These are phyloP conservation scores for Pseudogymnoascus sp. DNA, from an alignment of 2,329 filamentous ascomycete genomes.

Conservation along the genomic window DNA sequence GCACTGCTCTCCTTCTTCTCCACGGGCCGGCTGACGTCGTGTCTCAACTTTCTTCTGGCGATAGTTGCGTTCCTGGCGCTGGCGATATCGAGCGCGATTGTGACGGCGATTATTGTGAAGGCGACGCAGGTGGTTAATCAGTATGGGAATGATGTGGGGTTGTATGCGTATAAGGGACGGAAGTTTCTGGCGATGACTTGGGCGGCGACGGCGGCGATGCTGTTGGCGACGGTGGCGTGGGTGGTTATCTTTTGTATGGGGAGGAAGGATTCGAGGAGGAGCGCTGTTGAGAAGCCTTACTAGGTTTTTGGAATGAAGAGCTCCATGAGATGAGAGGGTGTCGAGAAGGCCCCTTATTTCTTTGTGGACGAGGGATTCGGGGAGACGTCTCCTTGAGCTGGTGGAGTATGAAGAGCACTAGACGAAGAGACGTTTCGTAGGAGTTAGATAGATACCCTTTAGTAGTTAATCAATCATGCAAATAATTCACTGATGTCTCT, in stretches of 20 bases:
- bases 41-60: neutral
- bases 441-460: constrained; percentile 5
- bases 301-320: neutral
- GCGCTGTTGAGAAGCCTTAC: neutral
- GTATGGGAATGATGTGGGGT: constrained; percentile 25
- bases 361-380: neutral
- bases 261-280: constrained; percentile 14
- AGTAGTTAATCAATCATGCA: neutral
- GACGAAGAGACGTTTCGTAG: neutral
- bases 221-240: constrained; percentile 27
- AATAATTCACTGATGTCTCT: neutral
- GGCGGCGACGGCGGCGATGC: constrained; percentile 42
- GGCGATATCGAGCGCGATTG: constrained; percentile 67
- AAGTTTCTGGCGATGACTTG: constrained; percentile 54
- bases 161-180: constrained; percentile 35
- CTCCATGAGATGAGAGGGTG: no score
- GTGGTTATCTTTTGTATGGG: constrained; percentile 24
- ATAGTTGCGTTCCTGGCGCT: constrained; percentile 42
- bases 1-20: constrained; percentile 38
- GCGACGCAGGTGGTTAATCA: constrained; percentile 40
- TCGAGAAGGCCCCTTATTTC: neutral
- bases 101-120: constrained; percentile 53
- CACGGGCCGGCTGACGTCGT: constrained; percentile 27
- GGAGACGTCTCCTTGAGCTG: neutral
- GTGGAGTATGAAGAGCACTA: neutral